Evolutionary conservation across 2,329 filamentous ascomycete genomes (phyloP).

Genomic region (Arthrinium phaeospermum): DNA sequence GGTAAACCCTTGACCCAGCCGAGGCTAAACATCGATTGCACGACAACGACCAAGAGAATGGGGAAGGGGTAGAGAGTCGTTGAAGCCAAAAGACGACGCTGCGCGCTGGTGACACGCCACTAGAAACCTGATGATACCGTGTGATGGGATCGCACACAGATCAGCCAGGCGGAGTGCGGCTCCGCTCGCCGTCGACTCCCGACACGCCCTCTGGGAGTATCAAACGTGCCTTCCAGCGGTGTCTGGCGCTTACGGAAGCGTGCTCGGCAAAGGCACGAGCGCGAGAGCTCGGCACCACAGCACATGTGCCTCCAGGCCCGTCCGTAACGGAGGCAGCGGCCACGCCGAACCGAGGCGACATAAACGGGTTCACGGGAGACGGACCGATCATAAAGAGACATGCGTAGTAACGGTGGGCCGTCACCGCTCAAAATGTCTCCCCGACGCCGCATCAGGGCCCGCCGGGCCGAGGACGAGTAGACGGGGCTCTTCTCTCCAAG

Average conservation of each 20-base stretch:
- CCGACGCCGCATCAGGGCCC: background rate
- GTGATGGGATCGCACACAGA: background rate
- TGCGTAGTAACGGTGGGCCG: too few species aligned
- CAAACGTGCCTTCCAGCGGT: background rate
- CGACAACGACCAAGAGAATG: too few species aligned
- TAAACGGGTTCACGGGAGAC: background rate
- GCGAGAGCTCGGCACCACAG: background rate
- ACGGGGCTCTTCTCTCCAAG: background rate
- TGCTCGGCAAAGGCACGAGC: background rate
- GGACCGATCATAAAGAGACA: background rate
- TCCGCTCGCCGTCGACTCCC: background rate
- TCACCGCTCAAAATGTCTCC: background rate
- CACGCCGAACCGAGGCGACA: background rate
- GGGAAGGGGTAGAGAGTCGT: too few species aligned
- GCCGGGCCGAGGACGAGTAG: background rate
- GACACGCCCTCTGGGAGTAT: background rate
- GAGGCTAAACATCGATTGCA: too few species aligned
- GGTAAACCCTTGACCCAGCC: too few species aligned
- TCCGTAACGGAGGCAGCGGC: background rate
- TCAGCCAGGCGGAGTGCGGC: background rate
- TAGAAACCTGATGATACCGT: background rate
- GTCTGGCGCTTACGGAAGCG: background rate
- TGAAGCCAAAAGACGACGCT: background rate
- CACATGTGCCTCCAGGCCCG: background rate
- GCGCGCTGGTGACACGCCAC: background rate